Base-by-base conservation (phyloP, 2,329 filamentous ascomycete species). In the Paramyrothecium roridum region DNA sequence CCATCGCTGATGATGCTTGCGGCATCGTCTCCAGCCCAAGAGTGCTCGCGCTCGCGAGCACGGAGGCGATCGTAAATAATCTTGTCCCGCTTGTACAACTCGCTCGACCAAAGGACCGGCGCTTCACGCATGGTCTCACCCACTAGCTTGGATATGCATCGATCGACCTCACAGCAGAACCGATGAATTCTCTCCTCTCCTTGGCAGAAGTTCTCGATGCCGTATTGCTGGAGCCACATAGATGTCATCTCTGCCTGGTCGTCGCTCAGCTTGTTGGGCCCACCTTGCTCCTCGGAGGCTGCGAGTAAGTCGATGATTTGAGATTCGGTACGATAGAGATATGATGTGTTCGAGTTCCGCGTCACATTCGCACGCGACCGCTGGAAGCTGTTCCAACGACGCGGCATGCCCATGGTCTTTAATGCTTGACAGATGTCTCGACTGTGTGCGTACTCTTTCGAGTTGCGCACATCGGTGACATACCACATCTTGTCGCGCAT, bases 401-500 rank as follows among this genome's bases (percentile, higher is more conserved):
- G 80, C 58, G 85, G 80, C 72, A 85, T 77, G 58, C 87, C 89
- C 95, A 99, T 98, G 8, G 89, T 91, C 71, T 95, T 96, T 51
- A 99, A 77, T 4, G 93, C 95, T 57, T 90, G 83, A 7, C 92
- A 90, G 49, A 98, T 88, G 60, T 93, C 91, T 56, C 88, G 87
- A 43, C 91, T 91, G 62, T 96, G 89, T 57, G 95, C 90, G 65
- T 97, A 98, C 11, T 87, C 85, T 50, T 87, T 89, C 3, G 95
- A 97, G 64, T 93, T 93, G 59, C 91, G 88, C 26, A 98, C 93
- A 70, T 97, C 92, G 1, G 90, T 93, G 57, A 95, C 90, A 69
- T 96, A 99, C 95, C 95, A 99, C 90, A 98, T 96, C 78, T 98
- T 98, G 70, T 96, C 90, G 46, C 95, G 85, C 43, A 97, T 80